Base-by-base conservation (phyloP, 352 stramenopile species). In the Phytophthora foliorum region DNA sequence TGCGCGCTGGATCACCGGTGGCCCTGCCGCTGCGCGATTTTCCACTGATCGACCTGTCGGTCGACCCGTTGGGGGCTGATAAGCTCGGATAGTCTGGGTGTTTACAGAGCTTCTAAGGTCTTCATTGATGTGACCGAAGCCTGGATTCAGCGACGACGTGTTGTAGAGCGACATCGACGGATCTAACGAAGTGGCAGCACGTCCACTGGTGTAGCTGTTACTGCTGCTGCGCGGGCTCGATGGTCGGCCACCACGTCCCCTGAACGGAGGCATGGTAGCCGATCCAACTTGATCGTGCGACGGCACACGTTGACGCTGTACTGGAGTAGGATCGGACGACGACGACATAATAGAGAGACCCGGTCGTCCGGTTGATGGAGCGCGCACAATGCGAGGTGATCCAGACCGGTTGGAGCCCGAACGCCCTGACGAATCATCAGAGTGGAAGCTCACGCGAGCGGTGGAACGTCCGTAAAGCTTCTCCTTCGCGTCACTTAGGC, bases 401-500 rank as follows among this genome's bases (percentile, higher is more conserved):
- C 58, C 58, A 34, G 63, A 77, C 11, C 63, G 44, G 32, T 74
- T 66, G 17, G 55, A 74, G 10, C 49, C 63, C 17, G 74, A 81
- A 32, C 63, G 54, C 4, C 48, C 62, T 3, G 57, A 78, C 24
- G 76, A 84, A 36, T 68, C 51, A n/a, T 84, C 70, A 0, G 71
- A 86, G 58, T 82, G 77, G 53, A 78, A 81, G 39, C 78, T 86
- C 16, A 80, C 42, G 22, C 73, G 73, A 21, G 59, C 38, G 31
- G 57, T 51, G 4, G 60, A 54, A 27, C 76, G 80, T 36, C 66
- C 61, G 41, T 83, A 84, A 7, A 81, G 42, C 13, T 78, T 78
- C 16, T 82, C 78, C 52, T 84, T 84, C 4, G 70, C 72, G 19
- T 83, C 74, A 51, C 71, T 81, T 44, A 87, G 57, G 21, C 79